These are phyloP conservation scores for Torulaspora maleeae DNA, from an alignment of 805 yeast species.

Conservation along the genomic window DNA sequence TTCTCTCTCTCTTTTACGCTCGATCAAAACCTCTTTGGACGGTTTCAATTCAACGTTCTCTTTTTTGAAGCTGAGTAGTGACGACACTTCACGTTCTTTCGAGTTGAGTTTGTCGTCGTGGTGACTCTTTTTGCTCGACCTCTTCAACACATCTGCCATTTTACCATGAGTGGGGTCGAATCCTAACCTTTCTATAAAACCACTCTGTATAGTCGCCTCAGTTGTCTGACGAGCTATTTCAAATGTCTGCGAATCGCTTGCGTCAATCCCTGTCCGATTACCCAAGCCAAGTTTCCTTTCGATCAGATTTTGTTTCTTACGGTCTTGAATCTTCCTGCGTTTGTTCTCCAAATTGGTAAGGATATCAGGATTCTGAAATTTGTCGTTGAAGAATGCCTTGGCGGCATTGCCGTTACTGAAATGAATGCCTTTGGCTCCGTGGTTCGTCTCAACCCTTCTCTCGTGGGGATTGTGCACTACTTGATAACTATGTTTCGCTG, in stretches of 20 bases:
- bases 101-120: conserved; percentile 14
- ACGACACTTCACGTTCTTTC: conserved; percentile 25
- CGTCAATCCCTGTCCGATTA: conserved; percentile 13
- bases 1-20: conserved; percentile 30
- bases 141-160: conserved; percentile 19
- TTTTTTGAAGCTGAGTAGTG: conserved; percentile 34
- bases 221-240: conserved; percentile 28
- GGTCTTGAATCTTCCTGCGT: conserved; percentile 40
- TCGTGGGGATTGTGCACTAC: conserved; percentile 10
- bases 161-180: conserved; percentile 47
- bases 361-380: conserved; percentile 46
- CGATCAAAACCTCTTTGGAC: conserved; percentile 29
- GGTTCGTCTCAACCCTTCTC: conserved; percentile 18
- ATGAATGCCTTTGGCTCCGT: conserved; percentile 23
- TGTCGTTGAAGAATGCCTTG: conserved; percentile 48
- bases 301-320: conserved; percentile 30
- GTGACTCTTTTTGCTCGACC: conserved; percentile 5
- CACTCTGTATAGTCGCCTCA: conserved; percentile 40
- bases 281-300: conserved; percentile 31
- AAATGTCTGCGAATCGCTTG: conserved; percentile 15
- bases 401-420: conserved; percentile 44
- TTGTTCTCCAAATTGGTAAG: conserved; percentile 38
- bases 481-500: conserved; percentile 6
- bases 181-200: conserved; percentile 43
- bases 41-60: conserved; percentile 35